These are phyloP conservation scores for Starmerella potacharoeniae DNA, from an alignment of 805 yeast genomes.

Conservation along the genomic window DNA sequence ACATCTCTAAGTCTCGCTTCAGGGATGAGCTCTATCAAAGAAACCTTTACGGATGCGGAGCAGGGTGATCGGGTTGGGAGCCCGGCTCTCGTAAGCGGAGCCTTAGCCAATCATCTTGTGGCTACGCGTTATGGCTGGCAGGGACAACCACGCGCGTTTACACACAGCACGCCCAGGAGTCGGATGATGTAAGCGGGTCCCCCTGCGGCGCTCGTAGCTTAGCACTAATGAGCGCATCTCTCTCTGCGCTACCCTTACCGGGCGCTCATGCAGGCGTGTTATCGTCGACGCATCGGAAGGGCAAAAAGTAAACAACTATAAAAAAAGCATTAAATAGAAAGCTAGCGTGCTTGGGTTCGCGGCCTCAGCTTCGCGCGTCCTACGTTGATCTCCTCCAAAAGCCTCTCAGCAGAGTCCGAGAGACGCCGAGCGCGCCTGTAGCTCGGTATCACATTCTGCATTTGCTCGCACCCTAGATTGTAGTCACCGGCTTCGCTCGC, in stretches of 20 bases:
- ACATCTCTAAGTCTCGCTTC: slow-evolving; percentile 8
- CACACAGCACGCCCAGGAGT: background rate
- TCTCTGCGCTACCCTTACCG: too few species aligned
- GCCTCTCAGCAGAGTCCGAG: background rate
- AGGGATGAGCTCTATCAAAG: background rate
- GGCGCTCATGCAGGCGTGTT: too few species aligned
- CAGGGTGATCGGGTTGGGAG: background rate
- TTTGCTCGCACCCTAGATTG: too few species aligned
- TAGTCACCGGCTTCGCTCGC: too few species aligned
- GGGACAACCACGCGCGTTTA: background rate
- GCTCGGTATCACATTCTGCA: background rate
- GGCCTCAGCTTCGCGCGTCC: background rate
- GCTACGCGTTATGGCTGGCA: background rate
- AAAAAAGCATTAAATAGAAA: background rate
- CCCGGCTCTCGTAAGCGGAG: background rate
- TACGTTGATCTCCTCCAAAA: background rate
- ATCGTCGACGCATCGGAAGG: too few species aligned
- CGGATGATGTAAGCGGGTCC: background rate
- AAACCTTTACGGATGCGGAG: slow-evolving; percentile 3
- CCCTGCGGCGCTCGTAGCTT: too few species aligned
- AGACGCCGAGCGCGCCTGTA: background rate
- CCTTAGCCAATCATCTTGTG: background rate
- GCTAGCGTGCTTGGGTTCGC: background rate
- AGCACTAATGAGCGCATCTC: too few species aligned
- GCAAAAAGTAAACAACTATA: background rate